These are phyloP conservation scores for Alectoria sarmentosa DNA, from an alignment of 495 filamentous ascomycete genomes.

Conservation along the genomic window DNA sequence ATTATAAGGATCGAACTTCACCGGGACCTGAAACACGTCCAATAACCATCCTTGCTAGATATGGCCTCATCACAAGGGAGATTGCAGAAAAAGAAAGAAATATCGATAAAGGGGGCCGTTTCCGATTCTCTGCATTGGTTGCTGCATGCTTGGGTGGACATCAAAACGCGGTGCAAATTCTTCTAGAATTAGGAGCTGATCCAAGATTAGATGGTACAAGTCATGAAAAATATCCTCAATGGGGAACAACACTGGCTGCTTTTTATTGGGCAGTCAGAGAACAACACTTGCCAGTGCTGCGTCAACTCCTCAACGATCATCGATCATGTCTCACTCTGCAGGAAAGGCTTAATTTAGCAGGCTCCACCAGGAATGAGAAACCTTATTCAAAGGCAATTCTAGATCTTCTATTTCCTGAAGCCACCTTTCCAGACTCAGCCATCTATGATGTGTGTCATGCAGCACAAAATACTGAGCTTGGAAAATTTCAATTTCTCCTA, in stretches of 20 bases:
- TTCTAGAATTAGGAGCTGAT: background rate
- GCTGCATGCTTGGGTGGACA: background rate
- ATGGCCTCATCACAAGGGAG: background rate
- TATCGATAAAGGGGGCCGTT: background rate
- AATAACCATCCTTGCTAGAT: background rate
- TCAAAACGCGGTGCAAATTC: background rate
- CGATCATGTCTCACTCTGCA: background rate
- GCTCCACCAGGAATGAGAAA: background rate
- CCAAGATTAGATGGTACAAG: background rate
- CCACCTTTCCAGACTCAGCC: background rate
- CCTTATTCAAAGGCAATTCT: background rate
- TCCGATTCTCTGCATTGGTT: background rate
- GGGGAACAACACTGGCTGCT: rapidly evolving
- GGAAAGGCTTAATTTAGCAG: background rate
- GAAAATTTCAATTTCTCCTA: background rate
- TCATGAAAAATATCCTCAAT: background rate
- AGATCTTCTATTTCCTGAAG: background rate
- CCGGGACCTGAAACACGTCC: background rate
- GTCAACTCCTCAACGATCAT: background rate
- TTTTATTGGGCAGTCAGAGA: background rate
- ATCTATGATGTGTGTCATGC: background rate
- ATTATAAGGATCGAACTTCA: background rate
- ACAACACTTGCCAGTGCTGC: background rate
- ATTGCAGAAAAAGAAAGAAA: background rate
- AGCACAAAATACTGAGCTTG: background rate